A percentile compares a stretch with the other conserved stretches of the same genome.
These are phyloP conservation scores for Pythium rishiriense DNA, from an alignment of 352 stramenopile species.

Conservation along the genomic window DNA sequence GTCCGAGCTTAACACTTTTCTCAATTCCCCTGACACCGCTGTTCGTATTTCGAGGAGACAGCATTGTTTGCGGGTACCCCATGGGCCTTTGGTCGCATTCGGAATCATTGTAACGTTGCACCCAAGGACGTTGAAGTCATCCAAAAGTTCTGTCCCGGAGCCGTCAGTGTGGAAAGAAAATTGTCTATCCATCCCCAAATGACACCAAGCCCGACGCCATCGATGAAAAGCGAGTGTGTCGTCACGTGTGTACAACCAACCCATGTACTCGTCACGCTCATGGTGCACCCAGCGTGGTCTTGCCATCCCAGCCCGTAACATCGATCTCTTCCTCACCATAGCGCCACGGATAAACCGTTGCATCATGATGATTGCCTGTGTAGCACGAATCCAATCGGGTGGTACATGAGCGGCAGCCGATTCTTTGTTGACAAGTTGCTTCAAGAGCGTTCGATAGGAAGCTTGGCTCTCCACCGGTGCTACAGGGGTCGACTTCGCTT, in stretches of 20 bases:
- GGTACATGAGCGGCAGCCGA: constrained; percentile 41
- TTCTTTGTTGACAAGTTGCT: constrained; percentile 76
- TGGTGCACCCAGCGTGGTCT: constrained; percentile 62
- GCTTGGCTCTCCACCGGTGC: constrained; percentile 40
- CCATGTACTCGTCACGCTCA: constrained; percentile 65
- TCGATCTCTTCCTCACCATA: constrained; percentile 64
- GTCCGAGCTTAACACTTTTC: constrained; percentile 70
- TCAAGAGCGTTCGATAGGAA: constrained; percentile 73
- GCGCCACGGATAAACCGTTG: constrained; percentile 80
- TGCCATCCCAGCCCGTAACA: constrained; percentile 56
- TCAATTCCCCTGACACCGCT: constrained; percentile 35
- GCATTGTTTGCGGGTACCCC: constrained; percentile 33
- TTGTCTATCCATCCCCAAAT: constrained; percentile 65
- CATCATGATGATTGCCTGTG: constrained; percentile 75
- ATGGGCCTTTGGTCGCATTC: constrained; percentile 52
- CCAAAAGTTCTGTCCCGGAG: constrained; percentile 58
- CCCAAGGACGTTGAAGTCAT: constrained; percentile 60
- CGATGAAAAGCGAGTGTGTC: constrained; percentile 82
- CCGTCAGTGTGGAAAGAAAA: constrained; percentile 77
- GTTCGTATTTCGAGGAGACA: constrained; percentile 67
- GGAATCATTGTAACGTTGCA: constrained; percentile 72
- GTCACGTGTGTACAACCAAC: constrained; percentile 83
- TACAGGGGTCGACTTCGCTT: constrained; percentile 33
- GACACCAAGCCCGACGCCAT: constrained; percentile 83
- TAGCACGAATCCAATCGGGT: constrained; percentile 65